These are phyloP conservation scores for Eucalyptus sp. DNA, from an alignment of 345 rosid genomes.

Conservation along the genomic window DNA sequence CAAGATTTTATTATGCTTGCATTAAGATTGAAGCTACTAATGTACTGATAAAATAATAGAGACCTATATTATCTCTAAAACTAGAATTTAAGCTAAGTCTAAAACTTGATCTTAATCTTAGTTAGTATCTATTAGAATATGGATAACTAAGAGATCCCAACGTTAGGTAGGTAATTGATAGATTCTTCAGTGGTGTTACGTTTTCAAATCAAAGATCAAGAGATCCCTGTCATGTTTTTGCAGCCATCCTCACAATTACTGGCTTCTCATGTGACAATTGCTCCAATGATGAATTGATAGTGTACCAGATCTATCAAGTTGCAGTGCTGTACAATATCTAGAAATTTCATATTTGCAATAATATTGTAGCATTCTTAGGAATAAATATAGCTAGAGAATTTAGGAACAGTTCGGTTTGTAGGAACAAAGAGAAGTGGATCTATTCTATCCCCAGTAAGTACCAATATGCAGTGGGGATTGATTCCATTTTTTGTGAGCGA, in stretches of 20 bases:
- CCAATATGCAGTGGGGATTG: neutral
- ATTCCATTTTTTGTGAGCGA: neutral
- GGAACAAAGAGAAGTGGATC: neutral
- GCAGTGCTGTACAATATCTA: neutral
- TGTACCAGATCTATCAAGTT: neutral
- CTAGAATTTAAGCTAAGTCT: neutral
- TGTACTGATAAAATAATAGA: neutral
- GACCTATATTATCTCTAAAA: neutral
- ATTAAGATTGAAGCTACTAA: neutral
- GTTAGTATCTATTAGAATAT: neutral
- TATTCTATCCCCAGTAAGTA: neutral
- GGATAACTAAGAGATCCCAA: neutral
- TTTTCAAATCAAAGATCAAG: neutral
- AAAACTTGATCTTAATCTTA: neutral
- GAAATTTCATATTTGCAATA: neutral
- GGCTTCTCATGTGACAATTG: neutral
- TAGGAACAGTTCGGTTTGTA: neutral
- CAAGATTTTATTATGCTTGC: neutral
- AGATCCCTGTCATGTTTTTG: neutral
- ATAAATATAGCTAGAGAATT: neutral
- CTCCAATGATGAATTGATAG: neutral
- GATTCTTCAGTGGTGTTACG: neutral
- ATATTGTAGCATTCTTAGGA: neutral
- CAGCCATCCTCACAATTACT: neutral
- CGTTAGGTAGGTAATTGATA: neutral